phyloP scores from a whole-genome alignment of 2,329 filamentous ascomycete species.

The Kalmusia sp. region DNA sequence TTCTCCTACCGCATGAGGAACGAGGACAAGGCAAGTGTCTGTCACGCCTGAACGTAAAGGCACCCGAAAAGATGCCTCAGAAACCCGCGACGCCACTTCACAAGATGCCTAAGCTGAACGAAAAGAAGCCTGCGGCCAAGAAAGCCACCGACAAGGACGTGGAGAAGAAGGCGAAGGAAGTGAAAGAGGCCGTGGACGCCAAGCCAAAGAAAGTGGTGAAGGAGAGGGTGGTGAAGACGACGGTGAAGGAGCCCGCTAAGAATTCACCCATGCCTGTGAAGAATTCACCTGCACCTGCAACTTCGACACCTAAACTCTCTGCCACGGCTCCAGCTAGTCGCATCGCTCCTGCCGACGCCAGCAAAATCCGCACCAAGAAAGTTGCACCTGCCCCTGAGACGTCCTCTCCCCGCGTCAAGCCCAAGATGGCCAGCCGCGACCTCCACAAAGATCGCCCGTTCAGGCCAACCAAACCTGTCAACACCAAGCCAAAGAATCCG shows the following conservation, averaged over 20 bases:
- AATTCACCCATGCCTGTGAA: slow-evolving; percentile 22
- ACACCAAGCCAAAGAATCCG: slow-evolving; percentile 66
- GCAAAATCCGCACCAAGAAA: slow-evolving; percentile 40
- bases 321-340: slow-evolving; percentile 24
- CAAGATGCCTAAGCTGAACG: slow-evolving; percentile 48
- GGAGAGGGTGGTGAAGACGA: slow-evolving; percentile 25
- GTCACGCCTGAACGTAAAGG: slow-evolving; percentile 63
- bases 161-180: slow-evolving; percentile 44
- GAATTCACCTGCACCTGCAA: slow-evolving; percentile 13
- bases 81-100: slow-evolving; percentile 44
- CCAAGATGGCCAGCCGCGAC: slow-evolving; percentile 36
- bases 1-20: slow-evolving; percentile 65
- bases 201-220: slow-evolving; percentile 35
- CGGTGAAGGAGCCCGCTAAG: slow-evolving; percentile 31
- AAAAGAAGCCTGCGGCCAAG: slow-evolving; percentile 51
- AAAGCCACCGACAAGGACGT: slow-evolving; percentile 54
- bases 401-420: slow-evolving; percentile 36
- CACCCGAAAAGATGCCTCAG: slow-evolving; percentile 44
- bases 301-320: slow-evolving; percentile 25
- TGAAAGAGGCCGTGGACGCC: slow-evolving; percentile 17
- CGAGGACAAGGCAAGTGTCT: slow-evolving; percentile 67
- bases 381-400: slow-evolving; percentile 23
- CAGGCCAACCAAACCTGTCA: slow-evolving; percentile 37
- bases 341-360: slow-evolving; percentile 28
- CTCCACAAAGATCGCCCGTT: slow-evolving; percentile 25